Evolutionary conservation across 2,329 filamentous ascomycete genomes (phyloP), one percentile per base, ranked within the genome.

Genomic region (Aspergillus eucalypticola): DNA sequence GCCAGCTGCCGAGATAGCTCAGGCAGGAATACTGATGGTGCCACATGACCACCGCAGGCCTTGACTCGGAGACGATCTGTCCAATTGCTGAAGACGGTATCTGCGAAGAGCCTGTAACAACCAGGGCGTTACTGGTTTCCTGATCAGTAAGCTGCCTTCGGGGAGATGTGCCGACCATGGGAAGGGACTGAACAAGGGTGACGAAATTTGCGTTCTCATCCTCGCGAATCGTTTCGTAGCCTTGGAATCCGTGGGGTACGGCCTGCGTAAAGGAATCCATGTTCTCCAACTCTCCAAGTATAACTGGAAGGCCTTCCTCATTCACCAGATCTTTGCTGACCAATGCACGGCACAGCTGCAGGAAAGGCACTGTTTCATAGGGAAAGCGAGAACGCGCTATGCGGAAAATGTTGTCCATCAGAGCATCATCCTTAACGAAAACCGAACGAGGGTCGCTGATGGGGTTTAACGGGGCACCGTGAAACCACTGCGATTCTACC

Each of bases 181-280:
- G 81, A 64, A 92, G 87, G 15, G 82, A 75, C 15, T 78, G 74
- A 48, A 76, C 65, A 70, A 97, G 83, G 61, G 85, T 83, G 61
- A 97, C 90, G 17, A 86, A 86, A 67, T 96, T 95, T 25, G 86
- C 87, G 66, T 95, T 93, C 60, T 95, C 90, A 64, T 96, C 91
- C 75, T 97, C 93, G 56, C 90, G 87, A 41, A 90, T 87, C 11
- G 93, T 86, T 62, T 88, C 85, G 67, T 96, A 97, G 38, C 85
- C 86, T 44, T 84, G 83, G 72, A 96, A 96, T 32, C 84, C 77
- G 0, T 83, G 77, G 0, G 91, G 88, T n/a, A 96, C 82, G 11
- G 84, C 81, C 66, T 96, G 88, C 27, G 94, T 96, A 57, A 97
- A 86, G 6, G 86, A 89, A 1, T 86, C 84, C 56, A 92, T 89